Percentiles rank a stretch among this genome's conserved stretches.
These are phyloP conservation scores for Colletotrichum sp. DNA, from an alignment of 2,329 filamentous ascomycete genomes.

Conservation along the genomic window DNA sequence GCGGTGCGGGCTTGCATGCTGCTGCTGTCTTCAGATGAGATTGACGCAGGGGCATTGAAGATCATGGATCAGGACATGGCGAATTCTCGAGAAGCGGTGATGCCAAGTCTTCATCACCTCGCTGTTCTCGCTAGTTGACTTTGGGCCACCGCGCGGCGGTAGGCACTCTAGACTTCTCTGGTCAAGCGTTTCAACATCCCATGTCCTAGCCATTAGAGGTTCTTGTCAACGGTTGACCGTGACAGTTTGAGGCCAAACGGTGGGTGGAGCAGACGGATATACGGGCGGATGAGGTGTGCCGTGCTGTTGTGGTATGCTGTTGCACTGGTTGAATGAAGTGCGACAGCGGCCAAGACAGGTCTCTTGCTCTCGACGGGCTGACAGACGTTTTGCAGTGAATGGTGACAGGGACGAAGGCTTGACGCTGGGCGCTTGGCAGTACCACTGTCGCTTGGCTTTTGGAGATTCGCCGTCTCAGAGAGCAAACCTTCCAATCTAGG, in stretches of 20 bases:
- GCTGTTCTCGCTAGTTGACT: neutral
- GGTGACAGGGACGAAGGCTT: neutral
- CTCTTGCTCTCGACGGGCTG: neutral
- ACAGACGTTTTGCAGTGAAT: neutral
- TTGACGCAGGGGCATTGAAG: conserved; percentile 12
- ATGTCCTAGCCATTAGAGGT: neutral
- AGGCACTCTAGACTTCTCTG: neutral
- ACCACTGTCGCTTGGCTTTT: neutral
- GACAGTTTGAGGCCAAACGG: neutral
- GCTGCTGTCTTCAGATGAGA: conserved; percentile 11
- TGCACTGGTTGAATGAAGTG: neutral
- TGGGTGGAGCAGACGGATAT: neutral
- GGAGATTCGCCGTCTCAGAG: conserved; percentile 7
- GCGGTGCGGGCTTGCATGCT: neutral
- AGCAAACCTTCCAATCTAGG: neutral
- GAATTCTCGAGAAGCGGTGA: neutral
- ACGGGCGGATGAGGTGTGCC: neutral
- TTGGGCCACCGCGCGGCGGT: neutral
- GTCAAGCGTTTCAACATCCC: neutral
- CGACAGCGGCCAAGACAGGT: conserved; percentile 1
- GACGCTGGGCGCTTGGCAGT: neutral
- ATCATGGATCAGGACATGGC: conserved; percentile 5
- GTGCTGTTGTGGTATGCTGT: neutral
- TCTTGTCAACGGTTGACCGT: neutral
- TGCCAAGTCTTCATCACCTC: neutral